Evolutionary conservation across 805 yeast species (phyloP).

Genomic region (Osmozyma mogii): DNA sequence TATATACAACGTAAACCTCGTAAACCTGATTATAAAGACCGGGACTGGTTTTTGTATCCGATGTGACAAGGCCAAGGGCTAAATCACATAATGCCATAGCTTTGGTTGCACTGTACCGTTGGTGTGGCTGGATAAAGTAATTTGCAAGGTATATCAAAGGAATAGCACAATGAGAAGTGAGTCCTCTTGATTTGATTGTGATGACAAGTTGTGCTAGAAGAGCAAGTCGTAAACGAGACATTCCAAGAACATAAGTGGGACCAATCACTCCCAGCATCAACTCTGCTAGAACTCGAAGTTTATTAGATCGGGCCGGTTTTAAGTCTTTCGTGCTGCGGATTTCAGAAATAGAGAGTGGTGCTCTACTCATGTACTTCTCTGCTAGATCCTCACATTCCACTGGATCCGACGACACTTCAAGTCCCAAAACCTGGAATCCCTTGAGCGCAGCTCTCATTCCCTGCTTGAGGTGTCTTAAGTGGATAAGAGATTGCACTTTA

Average conservation of each 20-base stretch:
- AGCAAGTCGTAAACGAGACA: slow-evolving; percentile 20
- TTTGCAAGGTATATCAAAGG: slow-evolving; percentile 35
- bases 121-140: slow-evolving; percentile 17
- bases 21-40: slow-evolving; percentile 31
- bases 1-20: slow-evolving; percentile 31
- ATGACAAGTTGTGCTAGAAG: slow-evolving; percentile 25
- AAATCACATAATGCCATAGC: slow-evolving; percentile 36
- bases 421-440: slow-evolving; percentile 28
- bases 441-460: slow-evolving; percentile 27
- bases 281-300: slow-evolving; percentile 28
- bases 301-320: slow-evolving; percentile 17
- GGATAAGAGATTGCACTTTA: slow-evolving; percentile 30
- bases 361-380: slow-evolving; percentile 15
- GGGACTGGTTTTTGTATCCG: slow-evolving; percentile 23
- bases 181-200: slow-evolving; percentile 32
- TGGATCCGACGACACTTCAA: slow-evolving; percentile 22
- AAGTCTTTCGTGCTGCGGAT: slow-evolving; percentile 22
- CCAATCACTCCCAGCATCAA: slow-evolving; percentile 31
- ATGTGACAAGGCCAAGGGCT: slow-evolving; percentile 30
- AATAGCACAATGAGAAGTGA: slow-evolving; percentile 30
- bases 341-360: slow-evolving; percentile 34
- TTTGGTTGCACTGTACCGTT: slow-evolving; percentile 21
- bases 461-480: slow-evolving; percentile 20
- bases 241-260: slow-evolving; percentile 21
- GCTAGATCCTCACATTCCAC: slow-evolving; percentile 15